Base-by-base conservation (phyloP, 1,284 basidiomycete species). In the Thelephora terrestris region DNA sequence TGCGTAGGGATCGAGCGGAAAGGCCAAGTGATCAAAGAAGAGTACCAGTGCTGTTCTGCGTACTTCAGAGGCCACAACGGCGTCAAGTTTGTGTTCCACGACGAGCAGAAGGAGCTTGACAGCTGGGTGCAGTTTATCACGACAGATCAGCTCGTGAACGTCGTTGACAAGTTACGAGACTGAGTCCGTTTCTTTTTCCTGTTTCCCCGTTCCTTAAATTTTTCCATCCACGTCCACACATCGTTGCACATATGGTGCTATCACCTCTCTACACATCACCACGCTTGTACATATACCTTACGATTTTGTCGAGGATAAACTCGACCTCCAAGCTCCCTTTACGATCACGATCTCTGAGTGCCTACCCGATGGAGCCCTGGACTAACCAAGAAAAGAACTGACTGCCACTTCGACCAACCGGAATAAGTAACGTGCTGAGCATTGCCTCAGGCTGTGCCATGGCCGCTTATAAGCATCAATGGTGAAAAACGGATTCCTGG, bases 51-150 rank as follows among this genome's bases (percentile, higher is more conserved):
- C 59, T 79, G 78, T 6, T 75, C 74, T 44, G 85, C 84, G 2
- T 85, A 84, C 61, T 88, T 82, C 68, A 70, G 85, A 23, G 81
- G 81, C 5, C 75, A 71, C 17, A 66, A 70, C 38, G 75, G 81
- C 51, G 75, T 74, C 49, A 76, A 69, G 51, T 87, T 85, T 57
- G 70, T 85, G n/a, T 88, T 80, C 74, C 75, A 85, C 51, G 74
- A 79, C 46, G 77, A 74, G 35, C 63, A 69, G 42, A 76, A 79
- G 57, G 76, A 84, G 43, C 62, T 87, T 51, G 81, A 82, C 55
- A 74, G 71, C 32, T 85, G 85, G 83, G 82, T 86, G 17, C 84
- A 87, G 65, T 88, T 86, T 56, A 79, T 88, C 57, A 84, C 81
- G 48, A 79, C 86, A 48, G 85, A 87, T 62, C 82, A 85, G 62